phyloP scores from a whole-genome alignment of 768 basidiomycete species.

The Cyathus striatus region DNA sequence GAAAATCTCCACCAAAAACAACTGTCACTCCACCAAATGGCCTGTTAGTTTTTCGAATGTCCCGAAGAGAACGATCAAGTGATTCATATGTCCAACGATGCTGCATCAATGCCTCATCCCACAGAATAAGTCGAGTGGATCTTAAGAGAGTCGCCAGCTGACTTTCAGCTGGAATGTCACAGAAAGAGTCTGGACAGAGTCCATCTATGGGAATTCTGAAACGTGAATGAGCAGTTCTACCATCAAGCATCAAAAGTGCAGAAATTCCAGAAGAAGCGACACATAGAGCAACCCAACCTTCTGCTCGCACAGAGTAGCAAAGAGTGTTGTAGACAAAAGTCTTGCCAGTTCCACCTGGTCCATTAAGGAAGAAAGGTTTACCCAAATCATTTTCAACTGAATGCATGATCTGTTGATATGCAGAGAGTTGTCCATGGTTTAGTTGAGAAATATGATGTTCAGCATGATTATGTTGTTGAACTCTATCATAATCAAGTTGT shows the following conservation, averaged over 20 bases:
- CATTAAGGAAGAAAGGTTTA: conserved; percentile 33
- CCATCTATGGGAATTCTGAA: conserved; percentile 43
- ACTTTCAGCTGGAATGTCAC: not conserved
- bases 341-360: conserved; percentile 41
- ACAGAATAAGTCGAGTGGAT: not conserved
- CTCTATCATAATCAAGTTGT: conserved; percentile 12
- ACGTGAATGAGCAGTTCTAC: conserved; percentile 39
- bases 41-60: conserved; percentile 17
- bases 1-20: conserved; percentile 42
- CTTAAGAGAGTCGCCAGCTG: not conserved
- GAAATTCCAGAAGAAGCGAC: conserved; percentile 47
- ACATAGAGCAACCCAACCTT: conserved; percentile 33
- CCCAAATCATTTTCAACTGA: conserved; percentile 15
- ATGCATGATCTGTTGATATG: conserved; percentile 21
- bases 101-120: conserved; percentile 24
- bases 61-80: conserved; percentile 27
- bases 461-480: conserved; percentile 7
- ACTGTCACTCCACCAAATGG: conserved; percentile 37
- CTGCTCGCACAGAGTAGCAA: conserved; percentile 14
- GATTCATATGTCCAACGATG: conserved; percentile 26
- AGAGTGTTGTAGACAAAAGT: conserved; percentile 38
- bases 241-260: conserved; percentile 35
- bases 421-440: conserved; percentile 12
- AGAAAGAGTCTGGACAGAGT: conserved; percentile 12
- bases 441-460: conserved; percentile 9